Conservation (phyloP, 2,329 filamentous ascomycete species). For the Zasmidium citrigriseum region DNA sequence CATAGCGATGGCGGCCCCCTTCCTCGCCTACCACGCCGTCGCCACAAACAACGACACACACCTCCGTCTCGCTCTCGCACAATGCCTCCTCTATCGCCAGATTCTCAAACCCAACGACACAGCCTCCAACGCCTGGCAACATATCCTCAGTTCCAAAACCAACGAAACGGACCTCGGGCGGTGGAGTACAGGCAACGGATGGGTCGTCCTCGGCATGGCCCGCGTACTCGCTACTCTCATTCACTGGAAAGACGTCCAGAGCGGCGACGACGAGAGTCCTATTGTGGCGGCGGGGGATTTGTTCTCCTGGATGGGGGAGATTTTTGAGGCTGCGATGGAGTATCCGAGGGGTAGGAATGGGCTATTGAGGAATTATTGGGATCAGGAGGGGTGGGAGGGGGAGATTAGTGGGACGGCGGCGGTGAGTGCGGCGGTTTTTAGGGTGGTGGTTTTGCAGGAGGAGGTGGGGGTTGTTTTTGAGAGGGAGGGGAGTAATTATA, state of each 20-base stretch:
- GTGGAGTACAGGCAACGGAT: conserved; percentile 54
- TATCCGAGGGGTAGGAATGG: conserved; percentile 33
- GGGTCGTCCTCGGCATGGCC: conserved; percentile 50
- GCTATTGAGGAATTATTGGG: conserved; percentile 16
- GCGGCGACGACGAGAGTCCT: conserved; percentile 8
- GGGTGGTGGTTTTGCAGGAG: conserved; percentile 3
- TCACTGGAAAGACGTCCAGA: conserved; percentile 10
- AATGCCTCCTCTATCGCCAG: conserved; percentile 47
- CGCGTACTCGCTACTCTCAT: conserved; percentile 48
- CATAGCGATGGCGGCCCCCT: conserved; percentile 53
- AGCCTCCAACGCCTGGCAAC: conserved; percentile 43
- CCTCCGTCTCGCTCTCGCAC: conserved; percentile 40
- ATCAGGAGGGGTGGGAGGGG: conserved; percentile 4
- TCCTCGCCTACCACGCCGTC: conserved; percentile 49
- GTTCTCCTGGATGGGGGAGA: conserved; percentile 38
- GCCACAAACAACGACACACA: conserved; percentile 37
- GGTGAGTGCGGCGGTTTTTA: conserved; percentile 1
- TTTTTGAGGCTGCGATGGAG: conserved; percentile 40
- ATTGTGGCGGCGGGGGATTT: conserved; percentile 25
- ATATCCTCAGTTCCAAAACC: conserved; percentile 43
- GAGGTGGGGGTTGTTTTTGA: background rate
- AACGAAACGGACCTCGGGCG: conserved; percentile 39
- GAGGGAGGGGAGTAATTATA: background rate
- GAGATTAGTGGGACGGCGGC: conserved; percentile 3
- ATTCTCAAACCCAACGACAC: conserved; percentile 35